Conservation (phyloP, 2,329 filamentous ascomycete species). For the Aspergillus aculeatus region DNA sequence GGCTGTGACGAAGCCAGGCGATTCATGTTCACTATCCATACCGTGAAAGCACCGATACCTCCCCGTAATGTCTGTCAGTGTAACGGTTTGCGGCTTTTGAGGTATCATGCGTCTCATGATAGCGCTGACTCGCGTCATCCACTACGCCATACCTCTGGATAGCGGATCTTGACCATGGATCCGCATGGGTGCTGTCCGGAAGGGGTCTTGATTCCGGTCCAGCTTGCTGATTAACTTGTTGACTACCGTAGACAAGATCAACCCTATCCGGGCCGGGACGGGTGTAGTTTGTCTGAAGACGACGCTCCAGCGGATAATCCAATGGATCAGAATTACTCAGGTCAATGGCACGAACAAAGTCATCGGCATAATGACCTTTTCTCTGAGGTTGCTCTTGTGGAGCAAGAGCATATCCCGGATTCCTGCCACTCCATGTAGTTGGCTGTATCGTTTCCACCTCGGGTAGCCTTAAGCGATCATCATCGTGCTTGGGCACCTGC, state of each 20-base stretch:
- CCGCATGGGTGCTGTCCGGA: slow-evolving; percentile 11
- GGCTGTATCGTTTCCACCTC: slow-evolving; percentile 14
- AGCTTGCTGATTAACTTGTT: slow-evolving; percentile 12
- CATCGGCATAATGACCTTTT: slow-evolving; percentile 36
- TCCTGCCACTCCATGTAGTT: slow-evolving; percentile 16
- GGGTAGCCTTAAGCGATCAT: slow-evolving; percentile 10
- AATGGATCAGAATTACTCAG: slow-evolving; percentile 23
- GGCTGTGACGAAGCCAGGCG: not conserved
- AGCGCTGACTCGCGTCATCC: slow-evolving; percentile 4
- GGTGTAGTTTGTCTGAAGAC: slow-evolving; percentile 15
- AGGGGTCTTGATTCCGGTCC: slow-evolving; percentile 13
- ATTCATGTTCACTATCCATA: slow-evolving; percentile 17
- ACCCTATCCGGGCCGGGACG: slow-evolving; percentile 13
- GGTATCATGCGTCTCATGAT: slow-evolving; percentile 7
- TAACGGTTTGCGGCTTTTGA: slow-evolving; percentile 13
- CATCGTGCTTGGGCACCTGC: slow-evolving; percentile 20
- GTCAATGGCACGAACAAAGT: slow-evolving; percentile 38
- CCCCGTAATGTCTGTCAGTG: slow-evolving; percentile 16
- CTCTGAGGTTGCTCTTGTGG: slow-evolving; percentile 20
- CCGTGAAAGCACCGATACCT: slow-evolving; percentile 19
- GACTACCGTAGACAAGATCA: slow-evolving; percentile 13
- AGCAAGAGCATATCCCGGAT: slow-evolving; percentile 19
- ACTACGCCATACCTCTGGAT: slow-evolving; percentile 19
- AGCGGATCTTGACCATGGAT: slow-evolving; percentile 11
- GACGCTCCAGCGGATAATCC: slow-evolving; percentile 21